Percentiles rank a stretch among this genome's conserved stretches.
phyloP scores from a whole-genome alignment of 768 basidiomycete genomes.

The Termitomyces bulborhizus region DNA sequence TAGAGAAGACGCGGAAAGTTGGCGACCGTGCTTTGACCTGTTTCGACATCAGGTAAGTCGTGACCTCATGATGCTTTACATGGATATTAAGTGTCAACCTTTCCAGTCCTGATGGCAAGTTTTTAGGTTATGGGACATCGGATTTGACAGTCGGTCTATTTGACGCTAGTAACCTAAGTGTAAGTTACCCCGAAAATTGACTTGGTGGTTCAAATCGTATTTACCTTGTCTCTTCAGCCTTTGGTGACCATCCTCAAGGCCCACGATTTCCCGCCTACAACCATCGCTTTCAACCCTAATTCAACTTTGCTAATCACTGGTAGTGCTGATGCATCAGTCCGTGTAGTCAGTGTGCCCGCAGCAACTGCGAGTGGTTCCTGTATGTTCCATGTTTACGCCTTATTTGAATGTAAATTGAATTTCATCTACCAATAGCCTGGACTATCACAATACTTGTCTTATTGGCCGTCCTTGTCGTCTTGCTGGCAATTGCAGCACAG shows the following conservation, averaged over 20 bases:
- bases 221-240: constrained; percentile 44
- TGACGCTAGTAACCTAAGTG: constrained; percentile 72
- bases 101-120: constrained; percentile 68
- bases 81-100: background rate
- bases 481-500: constrained; percentile 37
- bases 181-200: constrained; percentile 28
- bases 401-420: background rate
- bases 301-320: constrained; percentile 81
- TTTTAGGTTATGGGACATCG: constrained; percentile 82
- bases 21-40: constrained; percentile 79
- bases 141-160: constrained; percentile 82
- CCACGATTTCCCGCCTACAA: constrained; percentile 92
- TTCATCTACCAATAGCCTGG: constrained; percentile 13
- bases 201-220: background rate
- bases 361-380: constrained; percentile 39
- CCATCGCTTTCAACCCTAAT: constrained; percentile 81
- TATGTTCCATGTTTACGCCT: constrained; percentile 26
- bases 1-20: constrained; percentile 63
- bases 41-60: constrained; percentile 76
- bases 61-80: constrained; percentile 1
- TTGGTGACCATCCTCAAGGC: constrained; percentile 84
- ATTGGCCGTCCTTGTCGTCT: constrained; percentile 33
- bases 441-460: constrained; percentile 29
- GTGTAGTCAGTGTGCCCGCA: constrained; percentile 70
- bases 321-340: constrained; percentile 84